These are phyloP conservation scores for Sparassis latifolia DNA, from an alignment of 1,284 basidiomycete species.

Conservation along the genomic window DNA sequence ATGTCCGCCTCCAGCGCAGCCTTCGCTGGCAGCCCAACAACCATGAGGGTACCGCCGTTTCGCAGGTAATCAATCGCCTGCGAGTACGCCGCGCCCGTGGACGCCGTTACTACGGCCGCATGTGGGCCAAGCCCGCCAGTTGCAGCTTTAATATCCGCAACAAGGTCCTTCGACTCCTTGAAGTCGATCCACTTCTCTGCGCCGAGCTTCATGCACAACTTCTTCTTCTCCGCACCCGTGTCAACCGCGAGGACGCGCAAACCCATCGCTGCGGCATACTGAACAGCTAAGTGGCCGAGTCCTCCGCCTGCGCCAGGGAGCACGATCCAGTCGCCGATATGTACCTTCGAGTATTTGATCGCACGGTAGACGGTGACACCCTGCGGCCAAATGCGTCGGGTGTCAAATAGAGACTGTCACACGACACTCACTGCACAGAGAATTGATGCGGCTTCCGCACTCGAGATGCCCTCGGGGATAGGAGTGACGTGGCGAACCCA, in stretches of 20 bases:
- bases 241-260: slow-evolving; percentile 81
- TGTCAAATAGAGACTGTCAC: too few species aligned
- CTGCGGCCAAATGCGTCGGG: slow-evolving; percentile 23
- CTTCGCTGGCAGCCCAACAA: slow-evolving; percentile 66
- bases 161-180: slow-evolving; percentile 53
- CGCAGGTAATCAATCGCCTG: slow-evolving; percentile 73
- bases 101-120: slow-evolving; percentile 64
- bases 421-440: slow-evolving; percentile 64
- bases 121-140: slow-evolving; percentile 75
- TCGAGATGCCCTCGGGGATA: slow-evolving; percentile 63
- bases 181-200: slow-evolving; percentile 82
- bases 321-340: slow-evolving; percentile 74
- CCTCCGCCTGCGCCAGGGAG: slow-evolving; percentile 77
- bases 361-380: slow-evolving; percentile 83
- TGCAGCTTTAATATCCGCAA: slow-evolving; percentile 53
- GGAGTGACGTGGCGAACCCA: slow-evolving; percentile 48
- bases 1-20: slow-evolving; percentile 63
- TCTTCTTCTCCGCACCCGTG: slow-evolving; percentile 70
- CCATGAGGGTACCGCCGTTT: slow-evolving; percentile 62
- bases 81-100: slow-evolving; percentile 54
- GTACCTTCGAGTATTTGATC: slow-evolving; percentile 64
- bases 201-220: slow-evolving; percentile 70
- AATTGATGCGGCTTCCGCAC: slow-evolving; percentile 75
- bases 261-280: slow-evolving; percentile 76
- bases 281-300: slow-evolving; percentile 68